These are phyloP conservation scores for Penicillium herquei DNA, from an alignment of 495 filamentous ascomycete genomes.

Conservation along the genomic window DNA sequence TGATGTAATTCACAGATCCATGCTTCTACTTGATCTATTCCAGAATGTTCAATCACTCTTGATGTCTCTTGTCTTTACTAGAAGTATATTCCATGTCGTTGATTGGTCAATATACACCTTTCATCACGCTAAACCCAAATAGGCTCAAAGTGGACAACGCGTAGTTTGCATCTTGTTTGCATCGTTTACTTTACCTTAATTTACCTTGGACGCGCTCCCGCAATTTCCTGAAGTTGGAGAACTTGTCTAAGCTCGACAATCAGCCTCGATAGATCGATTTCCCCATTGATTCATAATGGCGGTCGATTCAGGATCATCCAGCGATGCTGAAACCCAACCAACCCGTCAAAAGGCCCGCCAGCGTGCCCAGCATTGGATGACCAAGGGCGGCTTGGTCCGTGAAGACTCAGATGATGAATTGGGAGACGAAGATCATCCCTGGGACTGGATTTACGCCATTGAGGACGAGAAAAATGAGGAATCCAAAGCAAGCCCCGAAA, in stretches of 20 bases:
- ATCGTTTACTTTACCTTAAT: not conserved
- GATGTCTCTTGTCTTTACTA: no score
- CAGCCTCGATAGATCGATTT: not conserved
- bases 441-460: slow-evolving; percentile 84
- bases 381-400: slow-evolving; percentile 62
- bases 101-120: not conserved
- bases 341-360: slow-evolving; percentile 26
- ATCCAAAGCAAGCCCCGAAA: slow-evolving; percentile 23
- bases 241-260: not conserved
- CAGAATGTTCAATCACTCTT: no score
- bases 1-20: no score
- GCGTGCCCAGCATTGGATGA: slow-evolving; percentile 60
- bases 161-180: slow-evolving; percentile 7
- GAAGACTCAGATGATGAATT: slow-evolving; percentile 94
- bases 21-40: no score
- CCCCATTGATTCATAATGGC: slow-evolving; percentile 19
- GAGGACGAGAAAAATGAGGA: slow-evolving; percentile 20
- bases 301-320: slow-evolving; percentile 14
- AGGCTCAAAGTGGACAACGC: slow-evolving; percentile 44
- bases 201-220: not conserved
- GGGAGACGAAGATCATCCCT: slow-evolving; percentile 78
- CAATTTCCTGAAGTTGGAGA: not conserved
- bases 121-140: slow-evolving; percentile 27
- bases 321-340: slow-evolving; percentile 11
- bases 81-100: not conserved